Evolutionary conservation across 192 early-diverging fungal species (phyloP).

Genomic region (Gigaspora rosea): DNA sequence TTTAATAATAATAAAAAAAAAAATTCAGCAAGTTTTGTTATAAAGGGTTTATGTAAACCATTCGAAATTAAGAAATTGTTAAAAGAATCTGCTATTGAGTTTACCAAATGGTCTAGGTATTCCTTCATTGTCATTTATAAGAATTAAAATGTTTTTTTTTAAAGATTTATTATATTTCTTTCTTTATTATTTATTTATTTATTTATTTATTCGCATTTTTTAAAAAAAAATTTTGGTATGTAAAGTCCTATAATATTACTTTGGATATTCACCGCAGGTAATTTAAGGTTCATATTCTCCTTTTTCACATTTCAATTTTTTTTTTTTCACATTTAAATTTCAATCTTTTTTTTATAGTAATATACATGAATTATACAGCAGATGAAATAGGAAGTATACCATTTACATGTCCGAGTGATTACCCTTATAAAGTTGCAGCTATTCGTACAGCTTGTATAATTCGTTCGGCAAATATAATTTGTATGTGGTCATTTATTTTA

Average conservation of each 20-base stretch:
- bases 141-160: not conserved
- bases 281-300: not conserved
- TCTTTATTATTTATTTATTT: not conserved
- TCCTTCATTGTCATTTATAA: not conserved
- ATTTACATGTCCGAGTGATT: not conserved
- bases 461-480: not conserved
- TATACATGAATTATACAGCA: not conserved
- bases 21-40: not conserved
- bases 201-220: not conserved
- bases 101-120: not conserved
- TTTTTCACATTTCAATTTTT: not conserved
- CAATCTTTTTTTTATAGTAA: not conserved
- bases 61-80: not conserved
- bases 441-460: not conserved
- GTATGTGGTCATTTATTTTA: constrained; percentile 5
- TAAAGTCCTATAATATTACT: not conserved
- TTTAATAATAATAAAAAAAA: not conserved
- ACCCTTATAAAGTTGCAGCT: not conserved
- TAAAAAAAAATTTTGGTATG: no score
- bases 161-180: not conserved
- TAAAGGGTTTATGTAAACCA: not conserved
- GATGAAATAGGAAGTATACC: not conserved
- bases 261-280: not conserved
- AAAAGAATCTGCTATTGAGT: not conserved
- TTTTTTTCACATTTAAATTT: not conserved